These are phyloP conservation scores for Chlorella sorokiniana DNA, from an alignment of 139 green algal genomes.

Conservation along the genomic window DNA sequence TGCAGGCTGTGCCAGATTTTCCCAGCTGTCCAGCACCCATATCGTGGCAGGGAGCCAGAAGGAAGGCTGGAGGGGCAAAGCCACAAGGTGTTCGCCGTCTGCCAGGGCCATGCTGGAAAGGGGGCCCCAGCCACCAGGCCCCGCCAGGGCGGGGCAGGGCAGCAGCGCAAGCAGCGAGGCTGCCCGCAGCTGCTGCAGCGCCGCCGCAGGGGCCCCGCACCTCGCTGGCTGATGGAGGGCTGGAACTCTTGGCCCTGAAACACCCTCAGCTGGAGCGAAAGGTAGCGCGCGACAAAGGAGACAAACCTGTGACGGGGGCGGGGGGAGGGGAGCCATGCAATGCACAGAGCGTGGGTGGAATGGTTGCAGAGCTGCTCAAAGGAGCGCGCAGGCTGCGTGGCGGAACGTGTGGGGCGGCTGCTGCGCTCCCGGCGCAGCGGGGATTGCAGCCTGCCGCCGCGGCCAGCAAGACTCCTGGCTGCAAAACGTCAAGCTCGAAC, in stretches of 20 bases:
- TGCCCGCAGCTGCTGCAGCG: too few species aligned
- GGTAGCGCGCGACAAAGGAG: neutral
- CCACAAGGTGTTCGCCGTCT: too few species aligned
- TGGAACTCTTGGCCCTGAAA: neutral
- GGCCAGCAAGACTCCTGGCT: neutral
- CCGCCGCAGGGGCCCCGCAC: neutral
- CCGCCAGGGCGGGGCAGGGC: too few species aligned
- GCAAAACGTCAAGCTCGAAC: neutral
- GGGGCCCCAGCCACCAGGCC: too few species aligned
- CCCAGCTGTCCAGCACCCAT: neutral
- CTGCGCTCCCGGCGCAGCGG: too few species aligned
- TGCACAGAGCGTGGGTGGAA: neutral
- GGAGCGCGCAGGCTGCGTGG: neutral
- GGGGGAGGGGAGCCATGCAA: neutral
- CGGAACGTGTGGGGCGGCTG: too few species aligned
- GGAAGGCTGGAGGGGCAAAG: too few species aligned
- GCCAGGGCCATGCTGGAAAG: too few species aligned
- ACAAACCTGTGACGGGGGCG: neutral
- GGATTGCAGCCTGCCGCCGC: too few species aligned
- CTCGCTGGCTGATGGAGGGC: conserved; percentile 8
- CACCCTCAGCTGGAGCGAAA: neutral
- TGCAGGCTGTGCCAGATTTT: neutral
- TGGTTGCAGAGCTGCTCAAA: neutral
- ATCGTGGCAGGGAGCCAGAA: neutral
- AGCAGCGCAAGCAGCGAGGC: too few species aligned